Evolutionary conservation across 306 rosid species (phyloP).

Genomic region (Dalbergia cochinchinensis): DNA sequence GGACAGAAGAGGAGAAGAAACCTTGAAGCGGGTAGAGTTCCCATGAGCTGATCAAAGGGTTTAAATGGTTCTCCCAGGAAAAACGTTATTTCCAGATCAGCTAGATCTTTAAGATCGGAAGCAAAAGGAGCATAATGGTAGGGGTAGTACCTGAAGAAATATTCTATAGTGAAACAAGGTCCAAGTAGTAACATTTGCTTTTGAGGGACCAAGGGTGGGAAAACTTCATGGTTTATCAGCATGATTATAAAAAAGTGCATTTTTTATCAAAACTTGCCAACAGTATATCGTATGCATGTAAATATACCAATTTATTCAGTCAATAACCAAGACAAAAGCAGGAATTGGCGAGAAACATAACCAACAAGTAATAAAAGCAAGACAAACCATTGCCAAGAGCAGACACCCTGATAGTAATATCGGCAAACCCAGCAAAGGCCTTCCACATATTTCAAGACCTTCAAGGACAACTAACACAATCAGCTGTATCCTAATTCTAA

Average conservation of each 20-base stretch:
- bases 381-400: slow-evolving; percentile 97
- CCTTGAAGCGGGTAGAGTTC: slow-evolving; percentile 98
- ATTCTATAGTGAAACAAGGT: slow-evolving; percentile 32
- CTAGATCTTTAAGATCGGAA: slow-evolving; percentile 84
- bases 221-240: not conserved
- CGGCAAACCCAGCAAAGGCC: slow-evolving; percentile 99
- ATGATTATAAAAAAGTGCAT: slow-evolving; percentile 6
- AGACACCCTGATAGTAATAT: slow-evolving; percentile 95
- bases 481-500: slow-evolving; percentile 36
- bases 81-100: slow-evolving; percentile 90
- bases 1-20: slow-evolving; percentile 45
- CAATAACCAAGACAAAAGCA: slow-evolving; percentile 16
- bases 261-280: slow-evolving; percentile 30
- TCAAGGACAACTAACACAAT: slow-evolving; percentile 47
- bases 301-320: slow-evolving; percentile 20
- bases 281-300: slow-evolving; percentile 30
- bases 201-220: slow-evolving; percentile 29
- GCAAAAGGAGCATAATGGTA: slow-evolving; percentile 99
- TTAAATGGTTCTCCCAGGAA: slow-evolving; percentile 88
- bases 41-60: slow-evolving; percentile 99
- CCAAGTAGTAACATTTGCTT: slow-evolving; percentile 12
- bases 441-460: slow-evolving; percentile 93
- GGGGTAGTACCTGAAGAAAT: slow-evolving; percentile 89
- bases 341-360: slow-evolving; percentile 32
- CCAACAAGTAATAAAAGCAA: slow-evolving; percentile 13